A percentile compares a stretch with the other conserved stretches of the same genome.
phyloP scores from a whole-genome alignment of 352 stramenopile genomes.

The Globisporangium nagaii region DNA sequence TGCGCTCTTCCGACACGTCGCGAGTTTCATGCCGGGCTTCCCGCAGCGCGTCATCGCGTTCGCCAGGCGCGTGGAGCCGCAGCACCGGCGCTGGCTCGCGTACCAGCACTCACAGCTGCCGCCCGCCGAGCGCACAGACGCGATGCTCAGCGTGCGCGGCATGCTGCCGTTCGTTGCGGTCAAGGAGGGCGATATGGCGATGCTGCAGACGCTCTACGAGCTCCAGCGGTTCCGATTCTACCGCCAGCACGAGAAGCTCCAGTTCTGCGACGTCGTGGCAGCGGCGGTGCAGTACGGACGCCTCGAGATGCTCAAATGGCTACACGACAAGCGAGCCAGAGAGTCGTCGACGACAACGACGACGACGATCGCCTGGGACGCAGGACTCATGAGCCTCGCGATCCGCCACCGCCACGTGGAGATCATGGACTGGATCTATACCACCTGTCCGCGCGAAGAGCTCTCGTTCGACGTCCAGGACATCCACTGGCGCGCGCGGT shows the following conservation, averaged over 20 bases:
- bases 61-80: neutral
- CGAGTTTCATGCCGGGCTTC: neutral
- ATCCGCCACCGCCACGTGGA: neutral
- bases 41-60: neutral
- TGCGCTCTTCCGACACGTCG: neutral
- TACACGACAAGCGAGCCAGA: neutral
- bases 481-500: constrained; percentile 1
- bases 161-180: neutral
- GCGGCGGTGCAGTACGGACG: neutral
- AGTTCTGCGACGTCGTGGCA: neutral
- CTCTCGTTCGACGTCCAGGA: neutral
- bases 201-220: neutral
- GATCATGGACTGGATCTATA: constrained; percentile 2
- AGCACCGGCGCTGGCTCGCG: neutral
- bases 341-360: neutral
- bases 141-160: neutral
- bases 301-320: constrained; percentile 3
- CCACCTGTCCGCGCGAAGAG: neutral
- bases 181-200: neutral
- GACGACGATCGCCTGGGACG: neutral
- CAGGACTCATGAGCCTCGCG: neutral
- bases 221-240: neutral
- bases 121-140: neutral
- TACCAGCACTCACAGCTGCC: neutral
- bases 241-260: neutral